Percentiles rank a stretch among this genome's conserved stretches.
Conservation (phyloP, 1,284 basidiomycete genomes). For the Pisolithus thermaeus region DNA sequence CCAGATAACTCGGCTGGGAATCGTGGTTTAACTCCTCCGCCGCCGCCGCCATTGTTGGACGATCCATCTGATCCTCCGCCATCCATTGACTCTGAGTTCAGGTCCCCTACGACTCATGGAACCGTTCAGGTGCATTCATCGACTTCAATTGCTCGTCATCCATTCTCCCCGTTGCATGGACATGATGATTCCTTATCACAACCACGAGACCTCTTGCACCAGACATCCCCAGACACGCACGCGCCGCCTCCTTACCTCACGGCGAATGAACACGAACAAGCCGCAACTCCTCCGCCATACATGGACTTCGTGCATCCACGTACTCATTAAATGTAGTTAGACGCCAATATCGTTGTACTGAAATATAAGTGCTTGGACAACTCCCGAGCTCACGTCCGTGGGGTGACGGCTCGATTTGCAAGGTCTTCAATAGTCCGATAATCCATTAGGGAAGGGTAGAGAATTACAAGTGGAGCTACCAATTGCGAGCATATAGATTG, state of each 20-base stretch:
- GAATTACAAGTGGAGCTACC: conserved; percentile 21
- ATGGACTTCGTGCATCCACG: conserved; percentile 33
- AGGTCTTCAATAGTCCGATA: conserved; percentile 8
- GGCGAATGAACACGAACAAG: conserved; percentile 32
- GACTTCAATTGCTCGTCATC: conserved; percentile 28
- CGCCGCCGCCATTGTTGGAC: conserved; percentile 75
- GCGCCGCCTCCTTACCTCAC: conserved; percentile 48
- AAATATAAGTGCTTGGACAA: neutral
- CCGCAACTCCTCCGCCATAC: conserved; percentile 36
- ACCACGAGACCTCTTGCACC: conserved; percentile 27
- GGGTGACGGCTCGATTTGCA: neutral
- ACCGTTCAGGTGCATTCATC: conserved; percentile 38
- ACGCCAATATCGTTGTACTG: neutral
- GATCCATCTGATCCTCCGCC: conserved; percentile 82
- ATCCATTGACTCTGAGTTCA: conserved; percentile 73
- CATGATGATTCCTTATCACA: conserved; percentile 16
- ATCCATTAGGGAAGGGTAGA: conserved; percentile 21
- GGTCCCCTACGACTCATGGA: conserved; percentile 45
- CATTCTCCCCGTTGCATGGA: conserved; percentile 25
- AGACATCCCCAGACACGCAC: conserved; percentile 34
- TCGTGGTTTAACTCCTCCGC: conserved; percentile 51
- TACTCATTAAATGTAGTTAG: neutral
- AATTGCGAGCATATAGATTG: conserved; percentile 22
- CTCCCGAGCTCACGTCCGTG: neutral
- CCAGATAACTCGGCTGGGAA: conserved; percentile 33